phyloP scores from a whole-genome alignment of 495 filamentous ascomycete genomes.

The Podospora sp. region DNA sequence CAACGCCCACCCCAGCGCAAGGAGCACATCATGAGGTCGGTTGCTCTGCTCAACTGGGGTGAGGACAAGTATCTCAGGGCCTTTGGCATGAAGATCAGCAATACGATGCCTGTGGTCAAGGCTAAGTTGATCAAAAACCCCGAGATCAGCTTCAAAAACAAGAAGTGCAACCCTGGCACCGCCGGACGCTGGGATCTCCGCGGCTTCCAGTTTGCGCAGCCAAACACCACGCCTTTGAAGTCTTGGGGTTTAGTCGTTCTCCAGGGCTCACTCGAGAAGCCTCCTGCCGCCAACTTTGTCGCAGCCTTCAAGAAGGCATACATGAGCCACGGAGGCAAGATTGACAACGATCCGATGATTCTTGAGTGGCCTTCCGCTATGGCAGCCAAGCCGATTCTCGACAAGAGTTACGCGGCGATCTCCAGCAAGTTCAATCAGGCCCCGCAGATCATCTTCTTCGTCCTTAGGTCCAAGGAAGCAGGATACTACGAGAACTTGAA shows the following conservation, averaged over 20 bases:
- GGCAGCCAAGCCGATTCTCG: conserved; percentile 21
- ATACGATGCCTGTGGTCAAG: conserved; percentile 61
- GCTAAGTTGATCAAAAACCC: conserved; percentile 75
- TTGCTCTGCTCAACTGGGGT: conserved; percentile 66
- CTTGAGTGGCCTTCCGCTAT: background rate
- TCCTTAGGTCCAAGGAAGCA: conserved; percentile 67
- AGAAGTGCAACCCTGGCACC: conserved; percentile 53
- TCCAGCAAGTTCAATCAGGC: conserved; percentile 19
- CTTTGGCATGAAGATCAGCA: conserved; percentile 70
- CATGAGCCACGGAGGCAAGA: conserved; percentile 68
- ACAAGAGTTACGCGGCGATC: conserved; percentile 20
- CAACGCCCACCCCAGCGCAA: conserved; percentile 65
- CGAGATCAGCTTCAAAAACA: conserved; percentile 63
- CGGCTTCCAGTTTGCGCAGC: conserved; percentile 68
- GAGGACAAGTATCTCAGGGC: conserved; percentile 65
- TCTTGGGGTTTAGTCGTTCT: conserved; percentile 66
- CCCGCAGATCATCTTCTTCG: conserved; percentile 70
- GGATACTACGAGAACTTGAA: conserved; percentile 78
- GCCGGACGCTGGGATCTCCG: conserved; percentile 85
- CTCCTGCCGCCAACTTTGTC: conserved; percentile 58
- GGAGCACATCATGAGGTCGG: conserved; percentile 62
- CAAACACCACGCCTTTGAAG: conserved; percentile 61
- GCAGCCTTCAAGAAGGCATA: conserved; percentile 64
- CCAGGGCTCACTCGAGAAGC: conserved; percentile 34
- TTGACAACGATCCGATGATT: conserved; percentile 48